A percentile compares a stretch with the other conserved stretches of the same genome.
Evolutionary conservation across 2,329 filamentous ascomycete genomes (phyloP).

Genomic region (Leptographium procerum): DNA sequence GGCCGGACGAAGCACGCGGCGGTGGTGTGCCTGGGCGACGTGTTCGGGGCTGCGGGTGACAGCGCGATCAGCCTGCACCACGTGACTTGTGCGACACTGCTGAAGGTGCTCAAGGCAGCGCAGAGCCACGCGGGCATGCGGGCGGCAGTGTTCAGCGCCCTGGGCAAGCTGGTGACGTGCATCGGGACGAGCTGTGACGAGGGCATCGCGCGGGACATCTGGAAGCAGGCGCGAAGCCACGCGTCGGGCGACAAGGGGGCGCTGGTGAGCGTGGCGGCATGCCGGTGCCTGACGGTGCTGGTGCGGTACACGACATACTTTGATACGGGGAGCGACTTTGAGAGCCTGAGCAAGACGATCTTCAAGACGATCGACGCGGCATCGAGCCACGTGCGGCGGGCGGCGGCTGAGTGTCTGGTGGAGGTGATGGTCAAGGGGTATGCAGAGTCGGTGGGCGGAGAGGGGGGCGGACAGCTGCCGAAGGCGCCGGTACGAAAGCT

Average conservation of each 20-base stretch:
- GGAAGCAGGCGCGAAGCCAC: constrained; percentile 77
- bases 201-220: constrained; percentile 72
- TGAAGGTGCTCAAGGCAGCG: constrained; percentile 72
- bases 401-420: constrained; percentile 75
- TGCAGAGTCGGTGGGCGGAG: constrained; percentile 42
- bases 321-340: constrained; percentile 80
- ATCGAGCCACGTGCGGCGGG: constrained; percentile 65
- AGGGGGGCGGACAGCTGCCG: constrained; percentile 11
- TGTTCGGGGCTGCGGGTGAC: constrained; percentile 87
- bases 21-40: constrained; percentile 72
- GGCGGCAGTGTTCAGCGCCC: constrained; percentile 61
- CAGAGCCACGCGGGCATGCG: constrained; percentile 72
- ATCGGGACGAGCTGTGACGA: constrained; percentile 74
- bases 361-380: constrained; percentile 81
- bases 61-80: constrained; percentile 78
- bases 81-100: constrained; percentile 56
- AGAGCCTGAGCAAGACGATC: constrained; percentile 68
- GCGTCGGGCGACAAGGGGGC: constrained; percentile 71
- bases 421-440: constrained; percentile 74
- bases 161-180: constrained; percentile 67
- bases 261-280: constrained; percentile 68
- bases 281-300: constrained; percentile 65
- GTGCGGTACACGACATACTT: constrained; percentile 68
- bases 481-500: constrained; percentile 54
- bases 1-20: constrained; percentile 66